Conservation (phyloP, 306 rosid species). For the Rosa multiflora region DNA sequence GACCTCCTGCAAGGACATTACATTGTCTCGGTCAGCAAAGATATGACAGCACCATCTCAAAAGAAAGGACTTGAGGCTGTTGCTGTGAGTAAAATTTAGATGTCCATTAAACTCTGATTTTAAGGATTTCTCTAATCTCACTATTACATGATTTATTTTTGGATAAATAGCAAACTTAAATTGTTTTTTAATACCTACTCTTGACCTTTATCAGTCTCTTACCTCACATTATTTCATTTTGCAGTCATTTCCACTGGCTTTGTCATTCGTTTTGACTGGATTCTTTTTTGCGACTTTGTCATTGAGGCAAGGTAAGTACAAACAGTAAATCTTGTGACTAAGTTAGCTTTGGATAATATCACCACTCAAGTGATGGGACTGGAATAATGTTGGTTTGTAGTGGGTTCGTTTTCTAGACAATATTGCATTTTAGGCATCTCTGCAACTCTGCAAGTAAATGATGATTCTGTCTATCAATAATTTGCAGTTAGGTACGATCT, state of each 20-base stretch:
- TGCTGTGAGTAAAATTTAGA: conserved; percentile 66
- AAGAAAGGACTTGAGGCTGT: conserved; percentile 91
- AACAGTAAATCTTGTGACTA: conserved; percentile 4
- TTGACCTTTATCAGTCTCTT: not conserved
- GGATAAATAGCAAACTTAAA: not conserved
- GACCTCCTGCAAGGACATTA: conserved; percentile 99
- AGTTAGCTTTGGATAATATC: not conserved
- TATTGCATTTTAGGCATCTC: not conserved
- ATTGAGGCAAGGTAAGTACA: conserved; percentile 73
- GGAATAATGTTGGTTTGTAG: not conserved
- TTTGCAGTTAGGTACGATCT: conserved; percentile 71
- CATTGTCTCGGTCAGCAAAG: conserved; percentile 78
- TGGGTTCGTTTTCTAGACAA: not conserved
- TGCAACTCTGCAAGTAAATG: not conserved
- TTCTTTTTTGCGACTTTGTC: conserved; percentile 81
- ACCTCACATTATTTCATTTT: conserved; percentile 27
- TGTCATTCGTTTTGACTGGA: conserved; percentile 67
- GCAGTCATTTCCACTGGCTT: conserved; percentile 91
- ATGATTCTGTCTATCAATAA: conserved; percentile 10
- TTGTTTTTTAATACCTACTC: not conserved
- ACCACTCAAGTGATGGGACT: not conserved
- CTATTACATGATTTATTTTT: not conserved
- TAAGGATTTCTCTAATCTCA: not conserved
- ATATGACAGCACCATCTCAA: conserved; percentile 60
- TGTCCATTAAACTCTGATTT: conserved; percentile 3